Evolutionary conservation across 2,329 filamentous ascomycete species (phyloP).

Genomic region (Periconia sp.): DNA sequence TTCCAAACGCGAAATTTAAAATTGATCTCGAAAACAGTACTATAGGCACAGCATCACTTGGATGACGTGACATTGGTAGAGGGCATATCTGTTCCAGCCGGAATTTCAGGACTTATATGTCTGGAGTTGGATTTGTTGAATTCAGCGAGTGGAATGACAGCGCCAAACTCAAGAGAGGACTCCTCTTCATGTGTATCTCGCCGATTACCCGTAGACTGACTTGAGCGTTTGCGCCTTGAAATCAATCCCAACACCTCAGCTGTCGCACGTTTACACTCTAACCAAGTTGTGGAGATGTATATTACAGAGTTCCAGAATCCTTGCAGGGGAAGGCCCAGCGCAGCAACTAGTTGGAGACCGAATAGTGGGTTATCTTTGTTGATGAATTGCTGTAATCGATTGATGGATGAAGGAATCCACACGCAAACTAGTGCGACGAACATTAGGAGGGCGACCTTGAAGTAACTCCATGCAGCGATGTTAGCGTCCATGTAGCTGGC

Average conservation of each 20-base stretch:
- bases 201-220: too few species aligned
- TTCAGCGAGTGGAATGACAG: too few species aligned
- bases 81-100: too few species aligned
- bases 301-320: slow-evolving; percentile 85
- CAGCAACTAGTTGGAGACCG: slow-evolving; percentile 68
- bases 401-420: slow-evolving; percentile 76
- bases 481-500: slow-evolving; percentile 53
- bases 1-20: too few species aligned
- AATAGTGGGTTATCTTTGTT: slow-evolving; percentile 52
- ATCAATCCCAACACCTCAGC: slow-evolving; percentile 3
- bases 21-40: too few species aligned
- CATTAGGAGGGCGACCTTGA: slow-evolving; percentile 71
- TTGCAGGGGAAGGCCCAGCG: slow-evolving; percentile 76
- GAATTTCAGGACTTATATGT: too few species aligned
- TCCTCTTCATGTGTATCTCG: too few species aligned
- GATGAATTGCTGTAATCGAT: slow-evolving; percentile 71
- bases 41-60: too few species aligned
- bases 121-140: too few species aligned
- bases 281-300: slow-evolving; percentile 55
- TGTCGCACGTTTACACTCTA: slow-evolving; percentile 27
- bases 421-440: slow-evolving; percentile 71
- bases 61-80: too few species aligned
- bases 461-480: slow-evolving; percentile 66
- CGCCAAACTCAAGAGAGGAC: too few species aligned
- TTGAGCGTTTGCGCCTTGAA: too few species aligned